phyloP scores from a whole-genome alignment of 2,329 filamentous ascomycete genomes.

The Colletotrichum brevisporum region DNA sequence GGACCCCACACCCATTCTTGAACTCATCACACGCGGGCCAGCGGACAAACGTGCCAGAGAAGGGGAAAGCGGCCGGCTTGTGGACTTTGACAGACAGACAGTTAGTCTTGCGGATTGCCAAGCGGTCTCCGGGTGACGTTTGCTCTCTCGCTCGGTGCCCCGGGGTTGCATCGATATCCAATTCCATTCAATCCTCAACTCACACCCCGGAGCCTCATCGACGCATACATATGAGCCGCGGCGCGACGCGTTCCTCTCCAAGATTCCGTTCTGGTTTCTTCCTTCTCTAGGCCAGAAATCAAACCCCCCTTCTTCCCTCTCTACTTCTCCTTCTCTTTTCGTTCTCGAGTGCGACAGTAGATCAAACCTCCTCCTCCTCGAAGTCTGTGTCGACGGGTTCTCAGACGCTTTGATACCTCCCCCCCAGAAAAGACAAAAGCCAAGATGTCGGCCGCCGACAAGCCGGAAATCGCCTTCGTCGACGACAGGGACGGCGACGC shows the following conservation, averaged over 20 bases:
- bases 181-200: not conserved
- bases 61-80: not conserved
- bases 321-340: not conserved
- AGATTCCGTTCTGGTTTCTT: not conserved
- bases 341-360: not conserved
- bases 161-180: not conserved
- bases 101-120: not conserved
- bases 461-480: slow-evolving; percentile 45
- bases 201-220: not conserved
- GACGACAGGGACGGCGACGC: slow-evolving; percentile 39
- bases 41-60: not conserved
- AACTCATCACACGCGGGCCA: not conserved
- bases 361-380: not conserved
- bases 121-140: not conserved
- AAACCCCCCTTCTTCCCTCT: slow-evolving; percentile 18
- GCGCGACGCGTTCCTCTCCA: slow-evolving; percentile 5
- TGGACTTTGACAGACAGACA: not conserved
- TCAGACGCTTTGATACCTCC: not conserved
- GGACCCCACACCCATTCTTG: slow-evolving; percentile 25
- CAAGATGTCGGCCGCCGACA: slow-evolving; percentile 38
- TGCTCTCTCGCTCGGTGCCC: not conserved
- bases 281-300: slow-evolving; percentile 19
- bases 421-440: not conserved
- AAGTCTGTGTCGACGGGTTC: not conserved
- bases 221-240: slow-evolving; percentile 29